These are phyloP conservation scores for Yamadazyma olivae DNA, from an alignment of 805 yeast species.

Conservation along the genomic window DNA sequence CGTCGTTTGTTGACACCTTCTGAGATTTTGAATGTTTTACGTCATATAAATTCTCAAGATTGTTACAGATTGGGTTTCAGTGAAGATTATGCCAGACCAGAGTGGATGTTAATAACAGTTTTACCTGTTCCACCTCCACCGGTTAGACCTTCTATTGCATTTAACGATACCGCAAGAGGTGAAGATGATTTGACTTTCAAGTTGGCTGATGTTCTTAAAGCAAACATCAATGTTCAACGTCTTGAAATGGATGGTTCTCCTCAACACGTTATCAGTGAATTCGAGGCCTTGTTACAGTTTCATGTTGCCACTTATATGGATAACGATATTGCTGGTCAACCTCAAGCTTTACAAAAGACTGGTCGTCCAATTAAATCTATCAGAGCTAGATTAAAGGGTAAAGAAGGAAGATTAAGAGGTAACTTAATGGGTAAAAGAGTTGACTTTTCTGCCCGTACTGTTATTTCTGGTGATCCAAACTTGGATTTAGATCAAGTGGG, in stretches of 20 bases:
- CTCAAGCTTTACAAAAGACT: slow-evolving; percentile 96
- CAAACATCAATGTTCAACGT: slow-evolving; percentile 95
- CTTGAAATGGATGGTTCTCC: slow-evolving; percentile 99
- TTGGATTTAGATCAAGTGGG: slow-evolving; percentile 98
- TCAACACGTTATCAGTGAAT: slow-evolving; percentile 95
- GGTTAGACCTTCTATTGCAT: slow-evolving; percentile 97
- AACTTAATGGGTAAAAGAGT: slow-evolving; percentile 99
- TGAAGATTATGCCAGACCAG: slow-evolving; percentile 97
- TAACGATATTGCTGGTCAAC: slow-evolving; percentile 99
- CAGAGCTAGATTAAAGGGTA: slow-evolving; percentile 99
- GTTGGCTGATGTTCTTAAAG: slow-evolving; percentile 93
- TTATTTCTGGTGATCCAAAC: slow-evolving; percentile 98
- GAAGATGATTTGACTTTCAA: slow-evolving; percentile 99
- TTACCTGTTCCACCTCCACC: slow-evolving; percentile 99
- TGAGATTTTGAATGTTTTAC: slow-evolving; percentile 87
- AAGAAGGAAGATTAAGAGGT: slow-evolving; percentile 98
- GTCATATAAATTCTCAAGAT: slow-evolving; percentile 85
- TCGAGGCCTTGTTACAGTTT: slow-evolving; percentile 91
- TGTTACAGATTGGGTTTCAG: slow-evolving; percentile 81
- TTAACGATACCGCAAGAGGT: slow-evolving; percentile 96
- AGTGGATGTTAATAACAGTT: slow-evolving; percentile 97
- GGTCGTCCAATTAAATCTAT: slow-evolving; percentile 98
- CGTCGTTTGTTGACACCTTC: slow-evolving; percentile 83
- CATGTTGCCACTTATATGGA: slow-evolving; percentile 99
- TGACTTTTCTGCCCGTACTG: slow-evolving; percentile 98